phyloP scores from a whole-genome alignment of 2,329 filamentous ascomycete genomes.

The Blastomyces parvus region DNA sequence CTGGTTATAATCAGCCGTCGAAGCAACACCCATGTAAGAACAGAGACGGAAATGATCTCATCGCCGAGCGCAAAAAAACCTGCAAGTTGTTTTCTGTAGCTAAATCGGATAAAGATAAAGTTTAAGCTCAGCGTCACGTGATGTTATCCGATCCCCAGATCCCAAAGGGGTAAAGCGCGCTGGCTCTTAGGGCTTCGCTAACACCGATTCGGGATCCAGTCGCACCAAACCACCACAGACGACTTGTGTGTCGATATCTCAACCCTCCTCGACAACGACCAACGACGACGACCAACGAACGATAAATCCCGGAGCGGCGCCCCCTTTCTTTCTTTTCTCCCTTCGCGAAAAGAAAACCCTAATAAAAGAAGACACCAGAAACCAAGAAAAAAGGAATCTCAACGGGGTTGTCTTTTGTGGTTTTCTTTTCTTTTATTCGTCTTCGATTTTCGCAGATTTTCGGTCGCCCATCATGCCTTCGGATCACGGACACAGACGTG shows the following conservation, averaged over 20 bases:
- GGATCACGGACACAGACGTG: conserved; percentile 80
- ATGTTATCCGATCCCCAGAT: neutral
- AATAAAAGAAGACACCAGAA: neutral
- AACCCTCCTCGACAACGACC: conserved; percentile 3
- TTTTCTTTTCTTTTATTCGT: conserved; percentile 21
- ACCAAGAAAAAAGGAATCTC: neutral
- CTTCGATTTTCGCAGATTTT: neutral
- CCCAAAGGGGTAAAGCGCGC: neutral
- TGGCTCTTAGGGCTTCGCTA: conserved; percentile 4
- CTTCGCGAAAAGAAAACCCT: neutral
- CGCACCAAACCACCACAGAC: conserved; percentile 6
- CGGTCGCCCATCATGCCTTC: conserved; percentile 63
- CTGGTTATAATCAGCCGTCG: neutral
- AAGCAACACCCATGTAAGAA: neutral
- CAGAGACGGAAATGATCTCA: neutral
- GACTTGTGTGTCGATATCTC: neutral
- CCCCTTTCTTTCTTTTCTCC: neutral
- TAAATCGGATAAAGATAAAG: neutral
- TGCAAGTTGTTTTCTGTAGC: neutral
- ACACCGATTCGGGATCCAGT: neutral
- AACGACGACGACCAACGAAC: conserved; percentile 1
- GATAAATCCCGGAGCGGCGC: neutral
- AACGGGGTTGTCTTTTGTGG: conserved; percentile 6
- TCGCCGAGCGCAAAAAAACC: neutral
- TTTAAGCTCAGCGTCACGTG: neutral